Conservation (phyloP, 1,284 basidiomycete species). For the Leccinum angustisporum region DNA sequence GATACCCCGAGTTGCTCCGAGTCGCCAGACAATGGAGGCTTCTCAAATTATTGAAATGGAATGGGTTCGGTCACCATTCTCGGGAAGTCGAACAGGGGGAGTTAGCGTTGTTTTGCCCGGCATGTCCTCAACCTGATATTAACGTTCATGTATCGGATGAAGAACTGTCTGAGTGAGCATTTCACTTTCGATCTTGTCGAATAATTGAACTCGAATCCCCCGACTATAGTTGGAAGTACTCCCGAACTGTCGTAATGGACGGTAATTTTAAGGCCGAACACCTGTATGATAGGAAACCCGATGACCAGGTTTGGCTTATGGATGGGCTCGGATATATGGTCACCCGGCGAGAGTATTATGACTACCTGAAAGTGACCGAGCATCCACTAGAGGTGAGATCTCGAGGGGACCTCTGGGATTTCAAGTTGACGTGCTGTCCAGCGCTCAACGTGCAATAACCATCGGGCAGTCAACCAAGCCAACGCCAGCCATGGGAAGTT, state of each 20-base stretch:
- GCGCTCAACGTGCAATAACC: slow-evolving; percentile 9
- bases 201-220: background rate
- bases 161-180: background rate
- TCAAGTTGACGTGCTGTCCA: background rate
- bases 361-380: background rate
- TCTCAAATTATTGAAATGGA: slow-evolving; percentile 9
- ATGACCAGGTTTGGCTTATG: slow-evolving; percentile 12
- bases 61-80: background rate
- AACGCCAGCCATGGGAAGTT: slow-evolving; percentile 5
- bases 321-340: slow-evolving; percentile 16
- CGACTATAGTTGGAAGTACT: slow-evolving; percentile 7
- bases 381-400: background rate
- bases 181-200: background rate
- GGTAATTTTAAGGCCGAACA: slow-evolving; percentile 19
- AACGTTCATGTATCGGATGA: slow-evolving; percentile 3
- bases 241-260: slow-evolving; percentile 6
- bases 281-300: background rate
- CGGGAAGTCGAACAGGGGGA: background rate
- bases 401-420: background rate
- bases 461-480: slow-evolving; percentile 9
- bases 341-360: background rate
- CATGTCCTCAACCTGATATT: slow-evolving; percentile 17
- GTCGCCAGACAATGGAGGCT: slow-evolving; percentile 4
- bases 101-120: slow-evolving; percentile 14
- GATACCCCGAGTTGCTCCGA: slow-evolving; percentile 12